phyloP scores from a whole-genome alignment of 2,329 filamentous ascomycete species.

The Penicillium sp. region DNA sequence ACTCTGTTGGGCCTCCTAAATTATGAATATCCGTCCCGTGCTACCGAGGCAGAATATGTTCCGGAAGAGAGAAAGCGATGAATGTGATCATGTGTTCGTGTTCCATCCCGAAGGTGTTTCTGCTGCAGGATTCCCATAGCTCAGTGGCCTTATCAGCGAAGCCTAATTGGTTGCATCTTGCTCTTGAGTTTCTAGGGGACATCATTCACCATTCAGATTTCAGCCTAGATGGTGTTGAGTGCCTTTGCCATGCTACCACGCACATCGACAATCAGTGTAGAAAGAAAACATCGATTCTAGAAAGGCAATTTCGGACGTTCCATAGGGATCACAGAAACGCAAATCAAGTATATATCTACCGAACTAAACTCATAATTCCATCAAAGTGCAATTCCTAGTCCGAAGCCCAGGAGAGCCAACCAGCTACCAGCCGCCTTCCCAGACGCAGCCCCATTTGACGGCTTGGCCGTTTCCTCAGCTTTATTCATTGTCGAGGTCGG shows the following conservation, averaged over 20 bases:
- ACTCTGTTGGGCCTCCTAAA: background rate
- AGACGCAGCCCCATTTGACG: slow-evolving; percentile 16
- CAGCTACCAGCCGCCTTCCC: slow-evolving; percentile 12
- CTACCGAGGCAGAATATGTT: background rate
- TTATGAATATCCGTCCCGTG: background rate
- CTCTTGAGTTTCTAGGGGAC: no score
- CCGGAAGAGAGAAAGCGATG: background rate
- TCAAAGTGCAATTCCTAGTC: slow-evolving; percentile 12
- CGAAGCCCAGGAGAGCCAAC: slow-evolving; percentile 15
- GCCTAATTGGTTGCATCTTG: background rate
- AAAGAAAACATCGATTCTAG: no score
- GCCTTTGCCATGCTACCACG: no score
- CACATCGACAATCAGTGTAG: no score
- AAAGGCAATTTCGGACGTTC: no score
- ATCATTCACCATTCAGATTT: no score
- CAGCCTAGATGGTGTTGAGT: no score
- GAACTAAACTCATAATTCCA: background rate
- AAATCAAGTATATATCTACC: background rate
- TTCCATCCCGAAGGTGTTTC: background rate
- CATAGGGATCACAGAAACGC: no score
- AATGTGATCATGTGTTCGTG: background rate
- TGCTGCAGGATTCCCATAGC: background rate
- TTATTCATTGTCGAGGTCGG: slow-evolving; percentile 3
- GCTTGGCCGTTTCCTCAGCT: slow-evolving; percentile 7
- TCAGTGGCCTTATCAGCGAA: background rate